These are phyloP conservation scores for Termitomyces titanicus DNA, from an alignment of 768 basidiomycete genomes.

Conservation along the genomic window DNA sequence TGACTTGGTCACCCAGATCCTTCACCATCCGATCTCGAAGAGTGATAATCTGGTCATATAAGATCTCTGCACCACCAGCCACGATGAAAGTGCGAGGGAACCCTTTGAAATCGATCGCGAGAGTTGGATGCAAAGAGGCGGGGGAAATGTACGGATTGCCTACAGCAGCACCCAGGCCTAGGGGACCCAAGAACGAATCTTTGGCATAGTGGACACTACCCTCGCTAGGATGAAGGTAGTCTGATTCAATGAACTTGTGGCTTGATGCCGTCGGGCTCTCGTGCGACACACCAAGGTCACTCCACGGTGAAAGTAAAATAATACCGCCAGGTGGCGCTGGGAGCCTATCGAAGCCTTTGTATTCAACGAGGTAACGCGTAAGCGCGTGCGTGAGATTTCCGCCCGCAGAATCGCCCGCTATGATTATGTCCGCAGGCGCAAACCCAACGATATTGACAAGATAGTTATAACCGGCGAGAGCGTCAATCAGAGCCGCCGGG, in stretches of 20 bases:
- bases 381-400: slow-evolving; percentile 68
- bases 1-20: slow-evolving; percentile 47
- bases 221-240: slow-evolving; percentile 29
- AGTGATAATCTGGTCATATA: slow-evolving; percentile 46
- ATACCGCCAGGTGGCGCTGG: slow-evolving; percentile 45
- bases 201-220: slow-evolving; percentile 28
- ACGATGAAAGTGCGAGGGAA: slow-evolving; percentile 63
- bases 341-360: slow-evolving; percentile 31
- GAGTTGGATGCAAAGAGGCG: slow-evolving; percentile 37
- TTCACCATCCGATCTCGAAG: slow-evolving; percentile 46
- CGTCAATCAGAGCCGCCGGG: slow-evolving; percentile 73
- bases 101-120: slow-evolving; percentile 41
- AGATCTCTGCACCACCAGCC: slow-evolving; percentile 54
- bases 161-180: slow-evolving; percentile 42
- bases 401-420: slow-evolving; percentile 77
- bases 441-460: slow-evolving; percentile 58
- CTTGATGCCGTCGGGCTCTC: slow-evolving; percentile 34
- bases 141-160: slow-evolving; percentile 59
- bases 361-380: slow-evolving; percentile 46
- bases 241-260: slow-evolving; percentile 26
- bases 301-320: slow-evolving; percentile 54
- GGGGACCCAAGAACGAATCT: slow-evolving; percentile 44
- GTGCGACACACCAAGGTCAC: slow-evolving; percentile 43
- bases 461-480: slow-evolving; percentile 69
- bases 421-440: slow-evolving; percentile 53